Conservation (phyloP, 306 rosid species). For the Urtica urens region DNA sequence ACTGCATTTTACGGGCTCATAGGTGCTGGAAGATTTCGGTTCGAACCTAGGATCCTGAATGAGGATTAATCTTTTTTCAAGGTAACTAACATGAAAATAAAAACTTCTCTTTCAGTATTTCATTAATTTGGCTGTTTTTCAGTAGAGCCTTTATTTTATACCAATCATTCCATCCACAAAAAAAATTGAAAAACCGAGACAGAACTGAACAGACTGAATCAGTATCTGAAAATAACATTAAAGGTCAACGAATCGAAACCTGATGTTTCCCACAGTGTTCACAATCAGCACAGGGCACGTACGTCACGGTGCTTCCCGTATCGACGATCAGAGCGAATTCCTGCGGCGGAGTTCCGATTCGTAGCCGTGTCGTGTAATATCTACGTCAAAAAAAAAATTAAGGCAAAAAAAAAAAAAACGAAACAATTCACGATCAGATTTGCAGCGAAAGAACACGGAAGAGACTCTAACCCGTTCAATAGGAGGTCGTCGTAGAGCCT, state of each 20-base stretch:
- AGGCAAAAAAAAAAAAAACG: conserved; percentile 3
- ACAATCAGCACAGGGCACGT: conserved; percentile 41
- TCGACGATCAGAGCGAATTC: conserved; percentile 39
- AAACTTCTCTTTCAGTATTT: too few relatives aligned
- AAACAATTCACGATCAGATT: neutral
- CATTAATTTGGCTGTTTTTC: too few relatives aligned
- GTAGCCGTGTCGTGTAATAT: conserved; percentile 37
- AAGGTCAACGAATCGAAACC: conserved; percentile 23
- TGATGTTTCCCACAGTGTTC: conserved; percentile 33
- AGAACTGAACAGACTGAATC: too few relatives aligned
- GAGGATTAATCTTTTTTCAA: neutral
- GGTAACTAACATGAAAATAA: too few relatives aligned
- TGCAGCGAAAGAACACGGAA: neutral
- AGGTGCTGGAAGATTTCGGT: conserved; percentile 29
- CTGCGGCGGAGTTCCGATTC: conserved; percentile 42
- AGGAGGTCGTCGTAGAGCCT: conserved; percentile 40
- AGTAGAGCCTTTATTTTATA: too few relatives aligned
- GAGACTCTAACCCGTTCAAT: conserved; percentile 27
- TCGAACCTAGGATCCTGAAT: conserved; percentile 40
- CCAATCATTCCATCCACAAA: too few relatives aligned
- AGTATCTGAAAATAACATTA: neutral
- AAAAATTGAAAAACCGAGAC: too few relatives aligned
- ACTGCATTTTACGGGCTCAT: conserved; percentile 35
- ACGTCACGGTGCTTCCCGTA: conserved; percentile 44
- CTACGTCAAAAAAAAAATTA: too few relatives aligned